Conservation (phyloP, 139 green algal species). For the Pleodorina starrii region DNA sequence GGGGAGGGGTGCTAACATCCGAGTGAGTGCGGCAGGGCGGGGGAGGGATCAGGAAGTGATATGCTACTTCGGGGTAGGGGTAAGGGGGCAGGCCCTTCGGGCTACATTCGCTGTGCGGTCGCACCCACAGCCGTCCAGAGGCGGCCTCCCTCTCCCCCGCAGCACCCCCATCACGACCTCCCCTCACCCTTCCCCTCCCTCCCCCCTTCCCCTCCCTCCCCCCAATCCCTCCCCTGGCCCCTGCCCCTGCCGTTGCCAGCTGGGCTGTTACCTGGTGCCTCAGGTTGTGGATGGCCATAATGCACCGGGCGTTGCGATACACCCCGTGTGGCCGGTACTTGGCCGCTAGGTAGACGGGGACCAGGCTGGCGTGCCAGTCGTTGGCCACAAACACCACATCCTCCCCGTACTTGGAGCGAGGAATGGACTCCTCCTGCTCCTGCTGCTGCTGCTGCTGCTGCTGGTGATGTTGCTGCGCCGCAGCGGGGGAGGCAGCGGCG, state of each 20-base stretch:
- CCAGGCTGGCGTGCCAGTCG: slow-evolving; percentile 80
- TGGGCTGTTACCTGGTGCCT: slow-evolving; percentile 89
- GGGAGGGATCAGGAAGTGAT: no score
- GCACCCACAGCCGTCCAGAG: no score
- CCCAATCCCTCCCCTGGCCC: not conserved
- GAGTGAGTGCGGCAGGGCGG: no score
- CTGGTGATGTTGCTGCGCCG: no score
- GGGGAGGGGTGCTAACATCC: not conserved
- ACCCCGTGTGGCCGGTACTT: slow-evolving; percentile 90
- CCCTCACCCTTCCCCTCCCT: not conserved
- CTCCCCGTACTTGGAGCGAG: slow-evolving; percentile 62
- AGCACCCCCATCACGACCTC: no score
- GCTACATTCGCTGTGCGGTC: no score
- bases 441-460: not conserved
- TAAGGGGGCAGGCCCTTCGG: no score
- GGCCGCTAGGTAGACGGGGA: slow-evolving; percentile 86
- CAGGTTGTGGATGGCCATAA: slow-evolving; percentile 94
- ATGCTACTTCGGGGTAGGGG: no score
- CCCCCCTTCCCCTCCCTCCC: not conserved
- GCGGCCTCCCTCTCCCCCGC: no score
- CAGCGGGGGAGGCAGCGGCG: no score
- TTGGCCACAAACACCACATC: slow-evolving; percentile 77
- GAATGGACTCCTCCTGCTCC: not conserved
- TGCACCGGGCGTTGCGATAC: slow-evolving; percentile 76
- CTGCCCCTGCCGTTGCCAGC: no score